Base-by-base conservation (phyloP, 495 filamentous ascomycete genomes). In the Aspergillus sclerotiicarbonarius region DNA sequence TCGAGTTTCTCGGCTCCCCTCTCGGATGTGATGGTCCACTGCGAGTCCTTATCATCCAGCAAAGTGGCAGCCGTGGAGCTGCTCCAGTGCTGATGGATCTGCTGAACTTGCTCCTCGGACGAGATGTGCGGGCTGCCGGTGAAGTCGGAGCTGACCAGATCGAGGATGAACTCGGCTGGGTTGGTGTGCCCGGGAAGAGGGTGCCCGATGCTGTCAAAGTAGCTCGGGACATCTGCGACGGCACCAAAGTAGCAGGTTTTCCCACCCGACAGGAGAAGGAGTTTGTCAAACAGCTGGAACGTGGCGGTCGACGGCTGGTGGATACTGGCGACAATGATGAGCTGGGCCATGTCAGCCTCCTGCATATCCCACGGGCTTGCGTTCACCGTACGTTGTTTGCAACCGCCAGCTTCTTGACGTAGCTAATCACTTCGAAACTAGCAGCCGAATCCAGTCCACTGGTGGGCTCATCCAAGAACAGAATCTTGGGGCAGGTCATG, bases 401-500 rank as follows among this genome's bases (percentile, higher is more conserved):
- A 62, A 77, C 79, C 0, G 84, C 90, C 45, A 92, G 75, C 20
- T 81, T 75, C 61, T 79, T 82, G 29, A 87, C 73, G 62, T 83
- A 87, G 0, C 77, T 82, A 7, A 90, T 84, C 16, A 90, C 86
- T 58, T 90, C 87, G 54, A 70, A 87, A 53, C 82, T 85, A 0
- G 86, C 84, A 3, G 81, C 79, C 6, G 87, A 89, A 67, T 94
- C 90, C 32, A 94, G 69, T 13, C 90, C 90, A 54, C 84, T 88
- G 0, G 90, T 94, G 8, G 90, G 90, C 66, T 92, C 90, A 67
- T 94, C 90, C 50, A 94, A 62, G 61, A 94, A 92, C 56, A 94
- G 59, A 13, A 95, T 86, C 71, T 86, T 87, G 0, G 90, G 90
- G 52, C 76, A 80, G 9, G 90, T 92, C 62, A 95, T 88, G 37